Evolutionary conservation across 2,329 filamentous ascomycete species (phyloP), one percentile per base, ranked within the genome.

Genomic region (Pseudocercospora pini-densiflorae): DNA sequence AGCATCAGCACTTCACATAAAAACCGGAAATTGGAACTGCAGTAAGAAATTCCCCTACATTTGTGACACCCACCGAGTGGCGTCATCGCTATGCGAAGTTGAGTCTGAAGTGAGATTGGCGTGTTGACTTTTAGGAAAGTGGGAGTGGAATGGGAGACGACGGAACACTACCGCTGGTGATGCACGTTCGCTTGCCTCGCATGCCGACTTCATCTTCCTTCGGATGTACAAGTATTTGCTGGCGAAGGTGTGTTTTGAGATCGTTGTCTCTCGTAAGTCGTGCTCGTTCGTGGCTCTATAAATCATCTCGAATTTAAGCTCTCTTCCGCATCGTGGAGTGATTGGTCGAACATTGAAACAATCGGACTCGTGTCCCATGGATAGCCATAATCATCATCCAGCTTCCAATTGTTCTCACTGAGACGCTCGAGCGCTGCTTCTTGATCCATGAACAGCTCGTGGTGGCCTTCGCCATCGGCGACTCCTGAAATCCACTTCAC

Each of bases 361-460:
- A 68, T 59, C 14, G 59, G 60, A 14, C 51, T 63, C 10, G 66
- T 63, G 23, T 61, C 64, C 23, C 70, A 71, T 10, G 76, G 76
- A 66, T 72, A 78, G 16, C 76, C 76, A 65, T 69, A 72, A 23
- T 76, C 71, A 24, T 73, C 70, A 12, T 74, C 68, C 45, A 66
- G 54, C 51, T 67, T 73, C 68, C 69, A 76, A 10, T 67, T 64
- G 3, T 70, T 65, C 0, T 62, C 70, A 12, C 71, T 70, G 14
- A 77, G 66, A 10, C 63, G 60, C 31, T 77, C 76, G n/a, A 78
- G 51, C 2, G 69, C 73, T 19, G 73, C 68, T 40, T 74, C 72
- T 63, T 73, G 74, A 21, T 75, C 71, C 60, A 68, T 70, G 36
- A 68, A 68, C 6, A 70, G 65, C 14, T 70, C 68, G 55, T 77